Percentiles rank a stretch among this genome's conserved stretches.
phyloP scores from a whole-genome alignment of 1,284 basidiomycete genomes.

The Somion occarium region DNA sequence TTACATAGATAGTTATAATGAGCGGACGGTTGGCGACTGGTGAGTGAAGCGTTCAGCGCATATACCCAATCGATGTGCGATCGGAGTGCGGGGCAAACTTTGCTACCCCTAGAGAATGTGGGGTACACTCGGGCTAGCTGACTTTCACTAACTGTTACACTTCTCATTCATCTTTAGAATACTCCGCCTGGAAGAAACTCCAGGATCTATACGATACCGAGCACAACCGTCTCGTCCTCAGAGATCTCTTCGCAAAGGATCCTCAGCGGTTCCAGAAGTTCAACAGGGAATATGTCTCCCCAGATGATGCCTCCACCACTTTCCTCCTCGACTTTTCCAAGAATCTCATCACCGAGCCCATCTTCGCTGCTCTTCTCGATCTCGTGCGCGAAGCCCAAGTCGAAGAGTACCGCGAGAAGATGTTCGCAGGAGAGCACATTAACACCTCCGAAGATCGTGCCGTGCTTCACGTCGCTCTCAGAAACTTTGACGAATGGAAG shows the following conservation, averaged over 20 bases:
- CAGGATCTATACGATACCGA: slow-evolving; percentile 81
- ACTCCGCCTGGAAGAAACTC: slow-evolving; percentile 88
- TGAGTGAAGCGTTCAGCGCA: background rate
- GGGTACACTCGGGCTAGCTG: background rate
- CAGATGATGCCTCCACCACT: slow-evolving; percentile 63
- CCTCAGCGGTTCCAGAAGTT: slow-evolving; percentile 83
- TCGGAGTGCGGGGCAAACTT: background rate
- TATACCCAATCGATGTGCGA: background rate
- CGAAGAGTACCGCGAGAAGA: slow-evolving; percentile 83
- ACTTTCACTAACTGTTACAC: too few relatives aligned
- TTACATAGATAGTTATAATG: background rate
- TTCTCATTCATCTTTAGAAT: slow-evolving; percentile 48
- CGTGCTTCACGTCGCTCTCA: slow-evolving; percentile 92
- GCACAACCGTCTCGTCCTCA: slow-evolving; percentile 74
- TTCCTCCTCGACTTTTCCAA: slow-evolving; percentile 97
- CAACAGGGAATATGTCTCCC: slow-evolving; percentile 73
- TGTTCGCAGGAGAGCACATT: slow-evolving; percentile 96
- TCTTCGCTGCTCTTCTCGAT: slow-evolving; percentile 72
- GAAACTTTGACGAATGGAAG: slow-evolving; percentile 76
- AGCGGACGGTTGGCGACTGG: background rate
- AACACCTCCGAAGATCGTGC: slow-evolving; percentile 98
- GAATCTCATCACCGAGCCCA: slow-evolving; percentile 88
- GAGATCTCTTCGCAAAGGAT: slow-evolving; percentile 89
- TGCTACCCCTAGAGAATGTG: background rate
- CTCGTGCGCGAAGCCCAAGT: slow-evolving; percentile 87